phyloP scores from a whole-genome alignment of 345 rosid species.

The Geranium rotundifolium region DNA sequence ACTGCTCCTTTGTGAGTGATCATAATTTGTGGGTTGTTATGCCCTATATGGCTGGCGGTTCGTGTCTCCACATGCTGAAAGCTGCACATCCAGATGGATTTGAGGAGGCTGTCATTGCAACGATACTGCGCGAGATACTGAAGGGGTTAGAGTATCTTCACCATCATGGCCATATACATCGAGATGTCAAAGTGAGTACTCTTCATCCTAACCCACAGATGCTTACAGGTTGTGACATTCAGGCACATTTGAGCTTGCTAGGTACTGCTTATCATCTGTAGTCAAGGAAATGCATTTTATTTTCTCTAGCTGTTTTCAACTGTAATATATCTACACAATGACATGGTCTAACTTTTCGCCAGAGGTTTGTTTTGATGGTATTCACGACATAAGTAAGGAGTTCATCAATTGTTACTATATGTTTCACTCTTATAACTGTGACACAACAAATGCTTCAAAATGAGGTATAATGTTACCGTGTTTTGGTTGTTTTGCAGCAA shows the following conservation, averaged over 20 bases:
- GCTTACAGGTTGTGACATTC: too few species aligned
- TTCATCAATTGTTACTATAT: too few species aligned
- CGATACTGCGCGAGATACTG: constrained; percentile 69
- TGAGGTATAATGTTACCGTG: too few species aligned
- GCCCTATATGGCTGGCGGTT: constrained; percentile 98
- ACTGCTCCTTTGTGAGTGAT: constrained; percentile 84
- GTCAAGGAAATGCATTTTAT: too few species aligned
- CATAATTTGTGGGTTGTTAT: constrained; percentile 93
- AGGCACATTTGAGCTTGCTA: neutral
- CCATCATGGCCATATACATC: constrained; percentile 95
- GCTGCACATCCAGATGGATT: constrained; percentile 94
- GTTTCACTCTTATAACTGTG: too few species aligned
- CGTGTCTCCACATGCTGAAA: constrained; percentile 92
- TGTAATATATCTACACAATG: too few species aligned
- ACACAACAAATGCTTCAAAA: too few species aligned
- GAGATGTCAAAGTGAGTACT: constrained; percentile 80
- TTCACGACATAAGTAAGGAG: too few species aligned
- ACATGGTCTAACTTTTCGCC: too few species aligned
- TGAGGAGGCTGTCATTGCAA: constrained; percentile 86
- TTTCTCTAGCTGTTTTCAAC: too few species aligned
- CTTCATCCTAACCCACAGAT: neutral
- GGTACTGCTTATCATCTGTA: neutral
- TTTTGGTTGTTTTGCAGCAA: too few species aligned
- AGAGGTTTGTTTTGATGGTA: too few species aligned
- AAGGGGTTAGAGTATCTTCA: constrained; percentile 96